phyloP scores from a whole-genome alignment of 164 flowering plant genomes.

The Aristolochia californica region DNA sequence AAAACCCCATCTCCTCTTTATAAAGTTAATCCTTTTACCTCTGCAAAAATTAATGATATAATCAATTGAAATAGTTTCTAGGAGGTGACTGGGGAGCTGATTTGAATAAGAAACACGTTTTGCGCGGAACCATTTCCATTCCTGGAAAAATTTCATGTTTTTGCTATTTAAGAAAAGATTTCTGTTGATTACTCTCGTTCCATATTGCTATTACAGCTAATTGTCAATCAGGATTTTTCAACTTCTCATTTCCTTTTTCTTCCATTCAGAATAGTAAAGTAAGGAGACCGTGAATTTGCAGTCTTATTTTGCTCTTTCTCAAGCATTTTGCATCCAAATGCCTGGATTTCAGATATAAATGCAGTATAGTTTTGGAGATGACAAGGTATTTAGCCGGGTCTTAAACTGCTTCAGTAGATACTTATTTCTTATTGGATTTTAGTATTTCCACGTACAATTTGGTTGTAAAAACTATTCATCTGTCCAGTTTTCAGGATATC shows the following conservation, averaged over 20 bases:
- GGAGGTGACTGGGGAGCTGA: no score
- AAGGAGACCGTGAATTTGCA: neutral
- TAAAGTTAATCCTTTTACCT: no score
- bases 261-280: neutral
- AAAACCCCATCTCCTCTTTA: no score
- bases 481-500: slow-evolving; percentile 31
- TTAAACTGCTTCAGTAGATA: neutral
- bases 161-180: no score
- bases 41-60: no score
- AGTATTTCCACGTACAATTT: neutral
- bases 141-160: no score
- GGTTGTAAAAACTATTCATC: neutral
- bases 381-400: slow-evolving; percentile 13
- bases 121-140: no score
- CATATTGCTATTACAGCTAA: no score
- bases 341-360: slow-evolving; percentile 6
- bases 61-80: no score
- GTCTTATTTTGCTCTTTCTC: neutral
- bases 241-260: neutral
- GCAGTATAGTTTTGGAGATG: slow-evolving; percentile 23
- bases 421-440: neutral
- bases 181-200: no score
- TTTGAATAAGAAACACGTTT: no score
- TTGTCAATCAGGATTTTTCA: no score
- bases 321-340: slow-evolving; percentile 3